These are phyloP conservation scores for Dalbergia cultrata DNA, from an alignment of 306 rosid species.

Conservation along the genomic window DNA sequence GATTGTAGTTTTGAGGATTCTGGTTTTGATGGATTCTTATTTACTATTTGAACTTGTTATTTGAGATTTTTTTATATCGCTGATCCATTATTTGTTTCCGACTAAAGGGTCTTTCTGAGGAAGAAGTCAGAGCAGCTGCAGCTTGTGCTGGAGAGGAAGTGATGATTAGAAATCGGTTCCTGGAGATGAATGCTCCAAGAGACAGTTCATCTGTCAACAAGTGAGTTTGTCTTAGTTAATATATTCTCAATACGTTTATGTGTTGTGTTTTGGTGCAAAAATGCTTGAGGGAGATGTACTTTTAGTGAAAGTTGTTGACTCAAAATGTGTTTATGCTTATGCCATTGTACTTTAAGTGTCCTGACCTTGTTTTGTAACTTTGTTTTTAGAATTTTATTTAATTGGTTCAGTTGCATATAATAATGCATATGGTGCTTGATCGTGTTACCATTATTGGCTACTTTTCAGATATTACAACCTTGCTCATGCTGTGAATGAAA, in stretches of 20 bases:
- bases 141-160: conserved; percentile 99
- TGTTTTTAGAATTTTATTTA: conserved; percentile 22
- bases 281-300: conserved; percentile 8
- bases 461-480: conserved; percentile 86
- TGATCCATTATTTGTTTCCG: conserved; percentile 44
- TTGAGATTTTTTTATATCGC: conserved; percentile 8
- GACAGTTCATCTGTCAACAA: conserved; percentile 91
- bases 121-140: conserved; percentile 98
- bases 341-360: neutral
- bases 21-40: conserved; percentile 33
- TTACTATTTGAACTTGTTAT: conserved; percentile 32
- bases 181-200: conserved; percentile 97
- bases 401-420: conserved; percentile 25
- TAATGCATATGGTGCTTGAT: conserved; percentile 14
- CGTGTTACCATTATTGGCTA: conserved; percentile 15
- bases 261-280: conserved; percentile 18
- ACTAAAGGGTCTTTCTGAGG: conserved; percentile 95
- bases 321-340: conserved; percentile 16
- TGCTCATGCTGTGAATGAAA: conserved; percentile 98
- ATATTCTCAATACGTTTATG: conserved; percentile 18
- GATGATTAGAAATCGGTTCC: conserved; percentile 89
- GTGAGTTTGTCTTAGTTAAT: conserved; percentile 58
- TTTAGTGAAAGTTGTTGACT: neutral
- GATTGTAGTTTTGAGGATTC: conserved; percentile 33
- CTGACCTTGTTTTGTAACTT: conserved; percentile 28